These are phyloP conservation scores for Boletus sensibilis DNA, from an alignment of 768 basidiomycete species.

Conservation along the genomic window DNA sequence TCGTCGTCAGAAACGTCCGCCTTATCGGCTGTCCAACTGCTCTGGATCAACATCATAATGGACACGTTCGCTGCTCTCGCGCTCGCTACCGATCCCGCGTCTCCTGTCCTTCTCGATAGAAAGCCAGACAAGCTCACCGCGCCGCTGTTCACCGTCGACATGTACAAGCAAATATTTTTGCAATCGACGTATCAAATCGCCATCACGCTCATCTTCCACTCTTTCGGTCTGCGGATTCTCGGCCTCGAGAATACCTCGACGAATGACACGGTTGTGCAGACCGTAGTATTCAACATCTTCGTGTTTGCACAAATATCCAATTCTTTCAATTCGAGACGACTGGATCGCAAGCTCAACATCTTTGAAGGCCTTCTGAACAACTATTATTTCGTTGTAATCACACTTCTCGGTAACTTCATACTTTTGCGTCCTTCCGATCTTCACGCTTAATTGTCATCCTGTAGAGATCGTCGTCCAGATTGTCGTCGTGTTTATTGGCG, in stretches of 20 bases:
- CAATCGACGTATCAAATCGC: slow-evolving; percentile 87
- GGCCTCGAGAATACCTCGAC: slow-evolving; percentile 41
- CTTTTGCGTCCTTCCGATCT: background rate
- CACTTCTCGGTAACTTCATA: slow-evolving; percentile 66
- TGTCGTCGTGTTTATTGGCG: slow-evolving; percentile 87
- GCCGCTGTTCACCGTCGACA: slow-evolving; percentile 86
- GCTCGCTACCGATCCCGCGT: slow-evolving; percentile 94
- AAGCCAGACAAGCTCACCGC: slow-evolving; percentile 89
- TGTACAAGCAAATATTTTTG: slow-evolving; percentile 94
- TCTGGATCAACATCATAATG: slow-evolving; percentile 99
- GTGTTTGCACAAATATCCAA: slow-evolving; percentile 98
- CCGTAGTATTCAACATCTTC: slow-evolving; percentile 96
- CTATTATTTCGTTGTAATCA: slow-evolving; percentile 82
- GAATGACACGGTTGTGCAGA: slow-evolving; percentile 57
- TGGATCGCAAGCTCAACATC: slow-evolving; percentile 85
- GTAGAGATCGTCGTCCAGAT: slow-evolving; percentile 86
- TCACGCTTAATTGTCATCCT: slow-evolving; percentile 4
- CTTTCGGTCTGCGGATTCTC: slow-evolving; percentile 72
- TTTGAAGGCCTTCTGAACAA: slow-evolving; percentile 82
- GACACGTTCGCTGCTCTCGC: slow-evolving; percentile 98
- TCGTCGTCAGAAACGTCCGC: slow-evolving; percentile 76
- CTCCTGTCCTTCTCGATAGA: slow-evolving; percentile 74
- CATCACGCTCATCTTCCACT: slow-evolving; percentile 88
- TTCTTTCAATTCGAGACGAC: slow-evolving; percentile 84
- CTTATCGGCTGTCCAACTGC: slow-evolving; percentile 91